Conservation (phyloP, 2,329 filamentous ascomycete genomes). For the Ilyonectria mors-panacis region DNA sequence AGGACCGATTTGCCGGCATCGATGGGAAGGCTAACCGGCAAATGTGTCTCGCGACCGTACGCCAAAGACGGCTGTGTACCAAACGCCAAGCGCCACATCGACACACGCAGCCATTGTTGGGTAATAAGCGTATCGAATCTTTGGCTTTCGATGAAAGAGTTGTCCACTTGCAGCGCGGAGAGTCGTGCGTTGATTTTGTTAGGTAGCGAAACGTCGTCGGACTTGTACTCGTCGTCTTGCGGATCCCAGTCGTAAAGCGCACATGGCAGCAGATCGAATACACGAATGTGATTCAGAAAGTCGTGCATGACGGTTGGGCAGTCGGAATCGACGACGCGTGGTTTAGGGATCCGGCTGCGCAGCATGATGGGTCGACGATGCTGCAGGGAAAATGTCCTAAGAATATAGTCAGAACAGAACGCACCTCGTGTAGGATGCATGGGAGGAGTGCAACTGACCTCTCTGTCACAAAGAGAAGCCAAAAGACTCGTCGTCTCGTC, state of each 20-base stretch:
- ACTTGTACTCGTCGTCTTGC: slow-evolving; percentile 35
- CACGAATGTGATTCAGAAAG: slow-evolving; percentile 51
- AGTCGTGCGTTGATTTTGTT: slow-evolving; percentile 48
- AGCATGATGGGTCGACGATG: slow-evolving; percentile 50
- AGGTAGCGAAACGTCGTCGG: slow-evolving; percentile 42
- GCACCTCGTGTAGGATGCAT: too few relatives aligned
- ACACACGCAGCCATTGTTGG: slow-evolving; percentile 52
- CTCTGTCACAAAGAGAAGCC: slow-evolving; percentile 54
- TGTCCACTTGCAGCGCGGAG: slow-evolving; percentile 45
- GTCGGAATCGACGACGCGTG: slow-evolving; percentile 50
- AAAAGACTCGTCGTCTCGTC: slow-evolving; percentile 51
- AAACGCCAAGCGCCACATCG: slow-evolving; percentile 52
- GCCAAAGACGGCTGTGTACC: slow-evolving; percentile 45
- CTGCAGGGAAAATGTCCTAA: slow-evolving; percentile 51
- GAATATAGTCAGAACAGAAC: background rate
- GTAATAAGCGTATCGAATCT: slow-evolving; percentile 53
- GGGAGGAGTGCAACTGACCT: slow-evolving; percentile 19
- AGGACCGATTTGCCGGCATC: slow-evolving; percentile 52
- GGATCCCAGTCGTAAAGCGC: slow-evolving; percentile 52
- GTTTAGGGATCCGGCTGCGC: slow-evolving; percentile 49
- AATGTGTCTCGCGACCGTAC: slow-evolving; percentile 35
- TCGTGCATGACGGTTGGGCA: slow-evolving; percentile 53
- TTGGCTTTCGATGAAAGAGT: slow-evolving; percentile 51
- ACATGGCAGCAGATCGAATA: slow-evolving; percentile 50
- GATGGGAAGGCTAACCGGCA: slow-evolving; percentile 45